A percentile compares a stretch with the other conserved stretches of the same genome.
Conservation (phyloP, 306 rosid genomes). For the Begonia loranthoides region DNA sequence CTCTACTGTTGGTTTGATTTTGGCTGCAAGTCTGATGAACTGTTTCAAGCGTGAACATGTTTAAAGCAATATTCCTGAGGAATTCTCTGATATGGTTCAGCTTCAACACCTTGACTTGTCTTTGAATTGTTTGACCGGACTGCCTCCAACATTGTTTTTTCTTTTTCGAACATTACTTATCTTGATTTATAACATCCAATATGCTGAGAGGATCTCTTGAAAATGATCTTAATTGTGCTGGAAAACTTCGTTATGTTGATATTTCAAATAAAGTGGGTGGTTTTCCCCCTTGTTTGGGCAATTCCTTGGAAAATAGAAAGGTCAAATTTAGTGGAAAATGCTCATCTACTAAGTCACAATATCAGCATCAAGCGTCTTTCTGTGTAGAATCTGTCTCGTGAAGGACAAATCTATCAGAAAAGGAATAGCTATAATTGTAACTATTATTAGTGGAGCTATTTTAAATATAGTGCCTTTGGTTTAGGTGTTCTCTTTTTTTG, state of each 20-base stretch:
- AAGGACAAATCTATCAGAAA: too few species aligned
- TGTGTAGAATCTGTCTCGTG: slow-evolving; percentile 40
- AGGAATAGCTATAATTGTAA: slow-evolving; percentile 25
- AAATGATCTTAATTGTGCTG: slow-evolving; percentile 37
- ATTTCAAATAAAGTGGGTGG: too few species aligned
- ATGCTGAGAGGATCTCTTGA: slow-evolving; percentile 47
- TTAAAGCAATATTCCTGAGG: slow-evolving; percentile 58
- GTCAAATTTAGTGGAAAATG: slow-evolving; percentile 56
- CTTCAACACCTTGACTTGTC: slow-evolving; percentile 86
- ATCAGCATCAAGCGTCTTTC: slow-evolving; percentile 42
- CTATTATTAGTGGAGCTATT: slow-evolving; percentile 46
- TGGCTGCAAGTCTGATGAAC: too few species aligned
- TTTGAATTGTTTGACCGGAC: slow-evolving; percentile 38
- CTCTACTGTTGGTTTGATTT: too few species aligned
- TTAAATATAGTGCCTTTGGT: too few species aligned
- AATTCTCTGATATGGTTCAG: slow-evolving; percentile 39
- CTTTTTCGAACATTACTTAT: slow-evolving; percentile 49
- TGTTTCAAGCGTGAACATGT: slow-evolving; percentile 46
- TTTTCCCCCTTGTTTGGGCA: slow-evolving; percentile 63
- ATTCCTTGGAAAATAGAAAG: slow-evolving; percentile 32
- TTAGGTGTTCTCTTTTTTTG: too few species aligned
- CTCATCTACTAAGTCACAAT: slow-evolving; percentile 28
- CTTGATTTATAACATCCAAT: slow-evolving; percentile 60
- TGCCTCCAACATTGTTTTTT: slow-evolving; percentile 43
- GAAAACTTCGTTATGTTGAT: slow-evolving; percentile 67